These are phyloP conservation scores for Aurinia saxatilis DNA, from an alignment of 345 rosid genomes.

Conservation along the genomic window DNA sequence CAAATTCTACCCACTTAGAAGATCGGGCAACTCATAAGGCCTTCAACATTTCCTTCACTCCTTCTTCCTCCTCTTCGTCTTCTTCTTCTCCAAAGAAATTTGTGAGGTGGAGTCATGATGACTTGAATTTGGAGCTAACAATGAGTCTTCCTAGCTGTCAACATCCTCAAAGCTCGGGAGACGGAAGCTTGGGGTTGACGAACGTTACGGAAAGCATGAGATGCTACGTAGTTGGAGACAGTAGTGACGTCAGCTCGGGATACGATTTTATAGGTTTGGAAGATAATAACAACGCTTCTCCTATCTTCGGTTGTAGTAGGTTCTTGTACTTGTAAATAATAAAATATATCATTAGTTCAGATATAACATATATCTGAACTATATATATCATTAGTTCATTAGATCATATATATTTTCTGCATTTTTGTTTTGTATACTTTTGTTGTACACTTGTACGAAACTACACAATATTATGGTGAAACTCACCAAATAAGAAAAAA, in stretches of 20 bases:
- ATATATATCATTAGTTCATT: too few species aligned
- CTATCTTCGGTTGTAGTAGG: too few species aligned
- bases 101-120: not conserved
- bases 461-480: too few species aligned
- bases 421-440: too few species aligned
- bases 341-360: too few species aligned
- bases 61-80: not conserved
- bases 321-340: too few species aligned
- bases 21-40: not conserved
- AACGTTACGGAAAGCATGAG: not conserved
- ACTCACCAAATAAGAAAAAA: too few species aligned
- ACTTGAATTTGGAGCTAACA: not conserved
- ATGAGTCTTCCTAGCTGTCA: not conserved
- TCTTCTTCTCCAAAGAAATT: not conserved
- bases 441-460: too few species aligned
- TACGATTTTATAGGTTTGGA: not conserved
- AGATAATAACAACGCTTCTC: too few species aligned
- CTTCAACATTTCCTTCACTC: not conserved
- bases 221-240: not conserved
- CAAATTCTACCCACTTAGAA: not conserved
- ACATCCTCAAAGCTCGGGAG: not conserved
- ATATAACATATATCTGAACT: too few species aligned
- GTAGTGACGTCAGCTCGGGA: not conserved
- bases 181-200: not conserved
- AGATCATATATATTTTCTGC: too few species aligned